Evolutionary conservation across 192 early-diverging fungal species (phyloP), one percentile per base, ranked within the genome.

Genomic region (Linnemannia schmuckeri): DNA sequence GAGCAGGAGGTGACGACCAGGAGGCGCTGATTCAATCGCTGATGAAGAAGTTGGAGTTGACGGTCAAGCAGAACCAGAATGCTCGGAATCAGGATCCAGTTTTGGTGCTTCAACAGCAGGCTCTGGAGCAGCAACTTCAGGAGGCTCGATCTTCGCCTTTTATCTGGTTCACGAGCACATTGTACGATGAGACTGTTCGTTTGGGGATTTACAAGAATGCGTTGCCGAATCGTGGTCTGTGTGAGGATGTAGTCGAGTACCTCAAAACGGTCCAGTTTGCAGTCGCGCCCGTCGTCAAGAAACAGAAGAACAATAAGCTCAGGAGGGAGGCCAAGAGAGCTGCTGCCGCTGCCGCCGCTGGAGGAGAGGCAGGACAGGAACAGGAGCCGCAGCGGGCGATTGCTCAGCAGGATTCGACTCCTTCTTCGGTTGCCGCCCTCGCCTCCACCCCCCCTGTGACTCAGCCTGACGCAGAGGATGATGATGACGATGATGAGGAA

Each of bases 151-250:
- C 49, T 38, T 87, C 85, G 24, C 85, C 85, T 52, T 70, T 91
- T 46, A 75, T 85, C 3, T 92, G 91, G 91, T 91, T 88, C 63
- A 91, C 82, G 20, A 83, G 82, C 27, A 38, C 78, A 1, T 46
- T 83, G 9, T 75, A 82, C 8, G 41, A 80, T 0, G 75, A 74
- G 0, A 88, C 82, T 1, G 78, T 90, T 6, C 90, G 88, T 57
- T 76, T 91, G 37, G 91, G 90, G 24, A 72, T 92, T 40, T 92
- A 91, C 49, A 88, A 89, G 54, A 80, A 82, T 57, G 75, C 89
- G 22, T 38, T 91, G 54, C 78, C 85, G 13, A 83, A 77, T 46
- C 81, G 75, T 22, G 83, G 83, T 6, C 55, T 82, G 33, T 73
- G 72, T 38, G 83, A 82, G 9, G 71, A 89, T 42, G 73, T 82